A percentile compares a stretch with the other conserved stretches of the same genome.
phyloP scores from a whole-genome alignment of 2,329 filamentous ascomycete species.

The Calonectria montana region DNA sequence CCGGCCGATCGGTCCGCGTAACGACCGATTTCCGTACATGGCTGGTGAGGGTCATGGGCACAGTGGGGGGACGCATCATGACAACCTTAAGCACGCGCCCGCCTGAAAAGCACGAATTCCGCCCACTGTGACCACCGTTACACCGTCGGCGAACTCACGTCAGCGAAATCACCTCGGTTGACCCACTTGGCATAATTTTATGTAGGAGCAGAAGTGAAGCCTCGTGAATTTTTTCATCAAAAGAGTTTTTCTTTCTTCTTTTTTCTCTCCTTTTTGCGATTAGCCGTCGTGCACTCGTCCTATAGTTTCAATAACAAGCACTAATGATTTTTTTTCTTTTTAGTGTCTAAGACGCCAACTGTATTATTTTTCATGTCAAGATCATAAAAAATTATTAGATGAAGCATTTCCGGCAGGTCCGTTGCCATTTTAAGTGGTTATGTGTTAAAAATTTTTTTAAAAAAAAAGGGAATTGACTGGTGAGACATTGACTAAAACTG shows the following conservation, averaged over 20 bases:
- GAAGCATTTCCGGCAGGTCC: background rate
- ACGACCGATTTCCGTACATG: background rate
- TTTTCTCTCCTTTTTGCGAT: too few relatives aligned
- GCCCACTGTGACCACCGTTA: background rate
- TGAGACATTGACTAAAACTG: background rate
- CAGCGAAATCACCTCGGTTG: background rate
- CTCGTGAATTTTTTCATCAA: background rate
- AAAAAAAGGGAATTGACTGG: background rate
- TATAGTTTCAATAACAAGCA: background rate
- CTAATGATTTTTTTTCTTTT: background rate
- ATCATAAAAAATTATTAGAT: background rate
- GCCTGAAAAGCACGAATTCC: background rate
- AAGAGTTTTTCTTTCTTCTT: too few relatives aligned
- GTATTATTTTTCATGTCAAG: background rate
- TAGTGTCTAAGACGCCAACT: fast-evolving
- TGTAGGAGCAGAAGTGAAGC: background rate
- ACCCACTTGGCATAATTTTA: background rate
- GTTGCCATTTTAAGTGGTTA: background rate
- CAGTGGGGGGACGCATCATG: background rate
- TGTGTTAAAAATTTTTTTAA: too few relatives aligned
- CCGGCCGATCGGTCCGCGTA: slow-evolving; percentile 4
- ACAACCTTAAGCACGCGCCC: background rate
- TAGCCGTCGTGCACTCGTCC: background rate
- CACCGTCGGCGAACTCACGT: background rate
- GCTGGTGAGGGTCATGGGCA: background rate